Conservation (phyloP, 768 basidiomycete genomes). For the Tricholomella constricta region DNA sequence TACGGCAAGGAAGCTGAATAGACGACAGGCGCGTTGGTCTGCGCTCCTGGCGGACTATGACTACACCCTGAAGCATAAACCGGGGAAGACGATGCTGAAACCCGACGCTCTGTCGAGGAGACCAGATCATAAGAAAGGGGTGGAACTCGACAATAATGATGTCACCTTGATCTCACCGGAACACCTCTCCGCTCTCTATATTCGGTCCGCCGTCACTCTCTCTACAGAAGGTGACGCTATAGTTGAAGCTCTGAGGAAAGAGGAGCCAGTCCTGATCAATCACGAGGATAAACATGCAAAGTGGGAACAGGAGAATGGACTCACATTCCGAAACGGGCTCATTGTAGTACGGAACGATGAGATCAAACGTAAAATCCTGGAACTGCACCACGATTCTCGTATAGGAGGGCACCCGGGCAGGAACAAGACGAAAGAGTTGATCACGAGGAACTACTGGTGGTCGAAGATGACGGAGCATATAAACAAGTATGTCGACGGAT, state of each 20-base stretch:
- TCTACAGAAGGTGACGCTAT: conserved; percentile 11
- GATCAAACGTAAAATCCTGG: background rate
- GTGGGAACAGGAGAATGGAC: too few relatives aligned
- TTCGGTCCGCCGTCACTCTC: conserved; percentile 1
- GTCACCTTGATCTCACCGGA: conserved; percentile 13
- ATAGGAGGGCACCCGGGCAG: conserved; percentile 35
- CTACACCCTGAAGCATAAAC: too few relatives aligned
- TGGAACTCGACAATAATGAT: background rate
- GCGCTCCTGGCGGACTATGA: conserved; percentile 35
- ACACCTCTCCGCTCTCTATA: background rate
- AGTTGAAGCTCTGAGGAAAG: background rate
- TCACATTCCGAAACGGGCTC: too few relatives aligned
- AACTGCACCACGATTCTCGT: conserved; percentile 13
- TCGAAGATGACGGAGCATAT: conserved; percentile 16
- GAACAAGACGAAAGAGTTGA: too few relatives aligned
- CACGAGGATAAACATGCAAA: too few relatives aligned
- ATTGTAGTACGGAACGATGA: background rate
- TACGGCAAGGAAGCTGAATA: conserved; percentile 39
- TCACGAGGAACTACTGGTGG: conserved; percentile 30
- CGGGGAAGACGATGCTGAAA: too few relatives aligned
- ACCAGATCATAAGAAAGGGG: conserved; percentile 24
- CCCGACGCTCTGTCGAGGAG: too few relatives aligned
- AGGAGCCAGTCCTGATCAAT: background rate
- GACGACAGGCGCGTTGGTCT: too few relatives aligned
- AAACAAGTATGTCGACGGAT: too few relatives aligned